These are phyloP conservation scores for Candida schatavii DNA, from an alignment of 805 yeast genomes.

Conservation along the genomic window DNA sequence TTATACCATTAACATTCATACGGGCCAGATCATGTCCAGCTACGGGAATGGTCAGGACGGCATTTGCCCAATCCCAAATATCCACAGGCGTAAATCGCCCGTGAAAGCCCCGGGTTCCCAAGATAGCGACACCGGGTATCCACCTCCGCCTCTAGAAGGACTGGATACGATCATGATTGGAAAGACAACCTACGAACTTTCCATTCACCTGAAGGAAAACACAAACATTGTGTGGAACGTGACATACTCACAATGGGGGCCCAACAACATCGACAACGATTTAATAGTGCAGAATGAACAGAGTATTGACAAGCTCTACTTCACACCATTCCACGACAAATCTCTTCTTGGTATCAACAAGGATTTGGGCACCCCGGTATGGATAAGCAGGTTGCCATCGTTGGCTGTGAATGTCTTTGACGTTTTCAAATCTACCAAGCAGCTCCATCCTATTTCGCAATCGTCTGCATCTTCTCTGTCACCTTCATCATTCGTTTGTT, in stretches of 20 bases:
- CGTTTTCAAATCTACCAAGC: slow-evolving; percentile 37
- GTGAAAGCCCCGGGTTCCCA: neutral
- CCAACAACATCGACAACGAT: slow-evolving; percentile 75
- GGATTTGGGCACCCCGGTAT: slow-evolving; percentile 65
- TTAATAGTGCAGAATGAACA: slow-evolving; percentile 39
- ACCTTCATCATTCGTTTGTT: slow-evolving; percentile 40
- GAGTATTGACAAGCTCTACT: slow-evolving; percentile 70
- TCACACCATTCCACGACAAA: slow-evolving; percentile 81
- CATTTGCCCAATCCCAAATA: slow-evolving; percentile 34
- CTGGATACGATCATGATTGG: slow-evolving; percentile 55
- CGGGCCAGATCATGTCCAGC: slow-evolving; percentile 69
- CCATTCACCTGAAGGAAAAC: slow-evolving; percentile 71
- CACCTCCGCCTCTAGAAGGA: too few species aligned
- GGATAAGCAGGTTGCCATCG: slow-evolving; percentile 75
- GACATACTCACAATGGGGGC: slow-evolving; percentile 86
- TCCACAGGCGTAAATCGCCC: slow-evolving; percentile 10
- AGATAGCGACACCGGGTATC: neutral
- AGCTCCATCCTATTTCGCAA: neutral
- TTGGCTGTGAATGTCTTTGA: slow-evolving; percentile 80
- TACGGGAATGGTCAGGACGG: slow-evolving; percentile 50
- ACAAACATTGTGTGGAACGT: slow-evolving; percentile 71
- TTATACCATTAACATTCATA: slow-evolving; percentile 65
- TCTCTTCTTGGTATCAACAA: slow-evolving; percentile 74
- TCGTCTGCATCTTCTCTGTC: neutral
- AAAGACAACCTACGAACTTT: slow-evolving; percentile 65